Base-by-base conservation (phyloP, 495 filamentous ascomycete species). In the Xylaria nigripes region DNA sequence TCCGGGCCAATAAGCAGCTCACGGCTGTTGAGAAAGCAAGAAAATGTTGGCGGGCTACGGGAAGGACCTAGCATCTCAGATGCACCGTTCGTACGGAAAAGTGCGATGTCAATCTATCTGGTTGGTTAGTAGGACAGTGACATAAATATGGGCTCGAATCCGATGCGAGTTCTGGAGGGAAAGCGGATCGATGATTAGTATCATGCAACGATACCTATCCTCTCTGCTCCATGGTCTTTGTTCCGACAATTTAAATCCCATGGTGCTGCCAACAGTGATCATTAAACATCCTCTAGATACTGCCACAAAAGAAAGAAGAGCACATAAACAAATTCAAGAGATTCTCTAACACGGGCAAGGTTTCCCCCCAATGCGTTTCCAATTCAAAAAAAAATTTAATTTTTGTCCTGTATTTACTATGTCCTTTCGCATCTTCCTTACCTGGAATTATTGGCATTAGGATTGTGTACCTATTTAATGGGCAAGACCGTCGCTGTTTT, bases 401-500 rank as follows among this genome's bases (percentile, higher is more conserved):
- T 15, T 10, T 13, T 6, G 21, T 23, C 5, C 10, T 23, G 1
- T 36, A 22, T 44, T 32, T 18, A 19, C 10, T 21, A 16, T 22
- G 22, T 32, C 6, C 25, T 32, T 24, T 30, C 16, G 7, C 21
- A 19, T 9, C 6, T 27, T 15, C 24, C n/a, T 3, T 32, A 8
- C 18, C 15, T 45, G 6, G 19, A 25, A 6, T 24, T 4, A 3
- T 45, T 1, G 21, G 10, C 6, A 12, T 22, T 34, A n/a, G 4
- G 34, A 3, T 32, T 9, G 19, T 9, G 6, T n/a, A 25, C 7
- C 7, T 19, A 9, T 7, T 62, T 36, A 67, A 21, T 44, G 64
- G 3, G 54, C 61, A 27, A 46, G 25, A 15, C 59, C 54, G 9
- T 69, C 57, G 43, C 58, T 66, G 45, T 68, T 71, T 54, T 69